Percentiles rank a stretch among this genome's conserved stretches.
Evolutionary conservation across 345 rosid genomes (phyloP).

Genomic region (Ceriops zippeliana): DNA sequence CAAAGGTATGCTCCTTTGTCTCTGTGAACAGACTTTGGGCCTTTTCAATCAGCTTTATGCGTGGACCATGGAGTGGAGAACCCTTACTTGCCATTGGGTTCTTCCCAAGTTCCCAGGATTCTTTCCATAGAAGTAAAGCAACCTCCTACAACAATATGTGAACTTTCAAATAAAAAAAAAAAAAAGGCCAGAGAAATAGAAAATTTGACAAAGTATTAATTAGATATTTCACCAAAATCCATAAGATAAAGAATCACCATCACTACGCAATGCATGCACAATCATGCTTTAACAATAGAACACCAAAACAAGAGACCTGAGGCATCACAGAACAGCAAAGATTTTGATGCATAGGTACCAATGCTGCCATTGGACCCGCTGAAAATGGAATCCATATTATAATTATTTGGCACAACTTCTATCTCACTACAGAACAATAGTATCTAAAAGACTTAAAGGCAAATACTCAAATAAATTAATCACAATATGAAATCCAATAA

Average conservation of each 20-base stretch:
- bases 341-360: no score
- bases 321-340: neutral
- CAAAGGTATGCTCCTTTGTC: slow-evolving; percentile 87
- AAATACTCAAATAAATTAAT: neutral
- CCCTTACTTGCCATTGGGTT: slow-evolving; percentile 98
- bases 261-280: neutral
- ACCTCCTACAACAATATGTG: slow-evolving; percentile 57
- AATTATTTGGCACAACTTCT: neutral
- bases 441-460: neutral
- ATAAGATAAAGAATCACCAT: neutral
- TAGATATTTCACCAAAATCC: neutral
- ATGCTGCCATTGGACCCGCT: neutral
- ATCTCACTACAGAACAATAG: neutral
- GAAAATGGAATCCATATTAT: neutral
- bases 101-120: slow-evolving; percentile 87
- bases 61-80: slow-evolving; percentile 94
- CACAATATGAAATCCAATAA: neutral
- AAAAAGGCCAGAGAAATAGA: slow-evolving; percentile 4
- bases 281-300: neutral
- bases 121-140: slow-evolving; percentile 92
- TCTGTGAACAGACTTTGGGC: slow-evolving; percentile 71
- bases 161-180: neutral
- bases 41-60: slow-evolving; percentile 81
- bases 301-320: neutral
- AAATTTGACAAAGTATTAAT: neutral